Evolutionary conservation across 225 moss, liverwort and hornwort species (phyloP).

Genomic region (Polytrichum formosum): DNA sequence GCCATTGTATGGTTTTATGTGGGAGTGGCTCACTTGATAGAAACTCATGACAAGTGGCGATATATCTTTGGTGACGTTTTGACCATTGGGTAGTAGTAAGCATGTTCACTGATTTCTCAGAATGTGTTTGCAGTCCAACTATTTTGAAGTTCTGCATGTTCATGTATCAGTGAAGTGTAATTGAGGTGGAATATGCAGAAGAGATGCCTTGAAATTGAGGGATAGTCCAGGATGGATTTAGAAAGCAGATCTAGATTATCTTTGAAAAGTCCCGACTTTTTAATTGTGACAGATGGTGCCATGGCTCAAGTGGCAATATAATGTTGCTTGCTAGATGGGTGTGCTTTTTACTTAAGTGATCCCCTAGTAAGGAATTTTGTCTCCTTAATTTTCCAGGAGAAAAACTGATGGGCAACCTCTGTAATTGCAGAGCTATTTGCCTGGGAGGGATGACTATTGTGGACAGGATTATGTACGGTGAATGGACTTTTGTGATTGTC

Average conservation of each 20-base stretch:
- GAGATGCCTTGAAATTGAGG: not conserved
- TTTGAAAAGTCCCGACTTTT: no score
- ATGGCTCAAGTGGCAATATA: no score
- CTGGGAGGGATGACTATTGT: conserved; percentile 56
- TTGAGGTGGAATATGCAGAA: not conserved
- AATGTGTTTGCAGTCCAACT: not conserved
- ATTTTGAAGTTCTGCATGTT: not conserved
- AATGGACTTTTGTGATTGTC: conserved; percentile 73
- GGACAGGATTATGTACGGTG: conserved; percentile 87
- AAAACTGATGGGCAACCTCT: not conserved
- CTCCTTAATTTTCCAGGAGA: no score
- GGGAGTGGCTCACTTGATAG: conserved; percentile 67
- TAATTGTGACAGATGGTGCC: no score
- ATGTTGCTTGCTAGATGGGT: no score
- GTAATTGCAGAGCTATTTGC: conserved; percentile 53
- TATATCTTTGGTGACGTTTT: conserved; percentile 78
- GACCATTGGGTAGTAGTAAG: conserved; percentile 85
- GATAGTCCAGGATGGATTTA: no score
- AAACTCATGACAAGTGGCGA: conserved; percentile 57
- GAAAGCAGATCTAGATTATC: no score
- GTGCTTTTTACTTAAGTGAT: no score
- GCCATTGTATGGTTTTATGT: conserved; percentile 81
- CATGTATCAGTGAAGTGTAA: no score
- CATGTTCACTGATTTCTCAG: conserved; percentile 26
- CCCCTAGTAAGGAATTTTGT: no score